Evolutionary conservation across 805 yeast genomes (phyloP), one percentile per base, ranked within the genome.

Genomic region (Cyberlindnera sargentensis): DNA sequence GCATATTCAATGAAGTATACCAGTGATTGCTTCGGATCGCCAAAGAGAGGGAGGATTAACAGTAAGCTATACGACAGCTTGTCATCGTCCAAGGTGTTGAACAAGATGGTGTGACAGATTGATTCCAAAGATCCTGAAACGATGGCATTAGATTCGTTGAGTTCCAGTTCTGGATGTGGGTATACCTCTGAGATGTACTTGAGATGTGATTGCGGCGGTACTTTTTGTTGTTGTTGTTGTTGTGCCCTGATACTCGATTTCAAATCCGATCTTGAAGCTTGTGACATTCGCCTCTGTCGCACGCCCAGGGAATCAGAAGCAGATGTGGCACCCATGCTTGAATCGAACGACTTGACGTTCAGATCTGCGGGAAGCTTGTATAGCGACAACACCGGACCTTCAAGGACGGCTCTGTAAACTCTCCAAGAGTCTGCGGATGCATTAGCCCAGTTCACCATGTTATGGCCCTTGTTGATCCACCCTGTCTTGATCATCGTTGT

Each of bases 31-130:
- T 63, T 63, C 33, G 78, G 64, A 47, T 74, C 74, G 30, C 73
- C 77, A 44, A 78, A 60, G 39, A 81, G 53, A 0, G 87, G 87
- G 26, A 82, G 52, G n/a, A 77, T 64, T 34, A 73, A 56, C 15
- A 78, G 58, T n/a, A 75, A 60, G 43, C 72, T 73, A 27, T 57
- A 62, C 15, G 70, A 64, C 23, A 68, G 62, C 36, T 63, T 63
- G 26, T 63, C 65, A 45, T 64, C 67, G 23, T 60, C 65, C 20
- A 66, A 56, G 4, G 75, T 71, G 46, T 72, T 72, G 59, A 80
- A 81, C 11, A 88, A 59, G 26, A 86, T 66, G 3, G 84, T 75
- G 63, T 90, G 97, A 44, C 90, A 77, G 32, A 89, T 69, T 37
- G 89, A 75, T 60, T 89, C 96, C 8, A 76, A 56, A 0, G 86